Evolutionary conservation across 2,329 filamentous ascomycete genomes (phyloP), one percentile per base, ranked within the genome.

Genomic region (Scedosporium boydii): DNA sequence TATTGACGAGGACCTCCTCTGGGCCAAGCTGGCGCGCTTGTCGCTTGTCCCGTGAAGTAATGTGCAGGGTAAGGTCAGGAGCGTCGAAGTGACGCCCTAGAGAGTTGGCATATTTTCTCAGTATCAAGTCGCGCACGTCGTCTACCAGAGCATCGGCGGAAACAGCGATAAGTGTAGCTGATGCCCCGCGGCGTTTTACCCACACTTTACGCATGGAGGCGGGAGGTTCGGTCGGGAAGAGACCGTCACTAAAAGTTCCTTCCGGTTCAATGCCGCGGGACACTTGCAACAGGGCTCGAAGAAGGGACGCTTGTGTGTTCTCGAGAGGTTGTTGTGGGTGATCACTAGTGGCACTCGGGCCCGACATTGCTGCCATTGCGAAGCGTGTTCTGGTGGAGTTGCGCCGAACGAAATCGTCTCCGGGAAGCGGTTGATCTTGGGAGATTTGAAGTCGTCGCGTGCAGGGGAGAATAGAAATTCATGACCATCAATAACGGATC

Each of bases 31-130:
- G 75, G 56, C 92, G 86, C 65, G 78, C 75, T 71, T 82, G 75
- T 46, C 44, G 46, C 38, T 42, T 46, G 68, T 91, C 88, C 62
- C 91, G 83, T n/a, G 89, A 85, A 16, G 82, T 73, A 67, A 98
- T 89, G 66, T 89, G 87, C 66, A 98, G 80, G 10, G 84, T 87
- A 63, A 99, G 83, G 73, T 99, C 95, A 12, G 95, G 95, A 10
- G 95, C 83, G 76, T 99, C 95, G 74, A 93, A 97, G 60, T 84
- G 89, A 68, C 87, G 87, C 59, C 93, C 93, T 27, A 99, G 81
- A 14, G 92, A 96, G 75, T 99, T 98, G 68, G 87, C 86, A 74
- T 98, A 99, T 78, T 98, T 98, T 70, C 86, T 87, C 68, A 98
- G 78, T 63, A 98, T 95, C 80, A 91, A 86, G 68, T 97, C 95